phyloP scores from a whole-genome alignment of 2,329 filamentous ascomycete species.

The Westerdykella aurantiaca region DNA sequence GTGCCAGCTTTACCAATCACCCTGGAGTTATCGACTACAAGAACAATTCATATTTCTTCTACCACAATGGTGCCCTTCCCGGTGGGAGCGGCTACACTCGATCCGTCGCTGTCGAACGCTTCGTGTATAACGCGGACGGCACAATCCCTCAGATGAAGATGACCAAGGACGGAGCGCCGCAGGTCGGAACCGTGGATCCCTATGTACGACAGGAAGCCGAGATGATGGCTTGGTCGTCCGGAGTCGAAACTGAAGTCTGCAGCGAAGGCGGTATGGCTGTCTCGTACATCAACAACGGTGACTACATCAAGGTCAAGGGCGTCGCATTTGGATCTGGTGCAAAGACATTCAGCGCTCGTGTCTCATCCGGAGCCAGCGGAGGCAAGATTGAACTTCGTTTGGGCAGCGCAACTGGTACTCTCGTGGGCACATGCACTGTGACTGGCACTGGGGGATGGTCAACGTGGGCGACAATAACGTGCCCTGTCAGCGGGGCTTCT shows the following conservation, averaged over 20 bases:
- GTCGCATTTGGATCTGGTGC: constrained; percentile 11
- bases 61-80: constrained; percentile 14
- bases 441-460: constrained; percentile 9
- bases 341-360: constrained; percentile 10
- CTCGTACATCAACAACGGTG: constrained; percentile 9
- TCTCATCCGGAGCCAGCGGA: constrained; percentile 7
- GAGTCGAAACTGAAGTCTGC: constrained; percentile 10
- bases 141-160: constrained; percentile 13
- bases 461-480: constrained; percentile 10
- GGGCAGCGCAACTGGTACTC: constrained; percentile 10
- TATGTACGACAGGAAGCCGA: constrained; percentile 12
- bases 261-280: constrained; percentile 13
- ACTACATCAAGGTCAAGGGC: constrained; percentile 14
- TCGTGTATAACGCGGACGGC: constrained; percentile 13
- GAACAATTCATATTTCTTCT: constrained; percentile 13
- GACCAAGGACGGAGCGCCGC: constrained; percentile 10
- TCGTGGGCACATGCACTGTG: constrained; percentile 11
- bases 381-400: constrained; percentile 12
- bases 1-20: constrained; percentile 14
- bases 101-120: constrained; percentile 10
- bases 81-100: constrained; percentile 14
- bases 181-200: constrained; percentile 12
- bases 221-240: constrained; percentile 10
- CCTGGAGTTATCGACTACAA: constrained; percentile 12
- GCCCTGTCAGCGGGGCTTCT: constrained; percentile 10